Base-by-base conservation (phyloP, 257 asterid species). In the Salvia miltiorrhiza region DNA sequence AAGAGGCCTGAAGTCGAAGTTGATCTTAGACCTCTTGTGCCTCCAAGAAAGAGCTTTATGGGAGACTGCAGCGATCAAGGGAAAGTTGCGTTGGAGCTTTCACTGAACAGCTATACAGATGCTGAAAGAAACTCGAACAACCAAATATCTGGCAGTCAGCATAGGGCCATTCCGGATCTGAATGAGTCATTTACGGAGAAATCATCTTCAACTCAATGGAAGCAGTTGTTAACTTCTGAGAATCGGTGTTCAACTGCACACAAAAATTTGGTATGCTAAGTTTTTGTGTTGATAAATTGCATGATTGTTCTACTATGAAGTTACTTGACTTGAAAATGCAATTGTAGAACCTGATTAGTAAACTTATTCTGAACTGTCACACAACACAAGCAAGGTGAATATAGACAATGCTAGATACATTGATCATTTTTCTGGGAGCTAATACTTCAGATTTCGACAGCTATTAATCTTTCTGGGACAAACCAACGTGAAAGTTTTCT, bases 81-180 rank as follows among this genome's bases (percentile, higher is more conserved):
- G 58, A 79, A 79, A 43, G 79, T 67, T 28, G 77, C 82, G 13
- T 73, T 82, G 78, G 89, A 87, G 58, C 87, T 87, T 71, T 82
- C 96, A 8, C 74, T 84, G 50, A 77, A 74, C 81, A 86, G 82
- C 80, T 85, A 33, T 58, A 30, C 47, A 23, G 71, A 58, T 32
- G 61, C 69, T 13, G 87, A 84, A 63, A 76, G 54, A 62, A 69
- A 21, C 35, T 56, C 72, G 9, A 47, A 55, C 12, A 44, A 39
- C 33, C 78, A 77, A 73, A 41, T 54, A 28, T 71, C 77, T 54
- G 16, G 50, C 52, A 49, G 58, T 47, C 70, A 73, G 65, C 50
- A 57, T 47, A 63, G 81, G 57, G 72, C 62, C 44, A 79, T 84
- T 71, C 89, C 87, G 0, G 89, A 84, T 69, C 80, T 84, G 32